Percentiles rank a stretch among this genome's conserved stretches.
Conservation (phyloP, 1,284 basidiomycete species). For the Caloboletus inedulis region DNA sequence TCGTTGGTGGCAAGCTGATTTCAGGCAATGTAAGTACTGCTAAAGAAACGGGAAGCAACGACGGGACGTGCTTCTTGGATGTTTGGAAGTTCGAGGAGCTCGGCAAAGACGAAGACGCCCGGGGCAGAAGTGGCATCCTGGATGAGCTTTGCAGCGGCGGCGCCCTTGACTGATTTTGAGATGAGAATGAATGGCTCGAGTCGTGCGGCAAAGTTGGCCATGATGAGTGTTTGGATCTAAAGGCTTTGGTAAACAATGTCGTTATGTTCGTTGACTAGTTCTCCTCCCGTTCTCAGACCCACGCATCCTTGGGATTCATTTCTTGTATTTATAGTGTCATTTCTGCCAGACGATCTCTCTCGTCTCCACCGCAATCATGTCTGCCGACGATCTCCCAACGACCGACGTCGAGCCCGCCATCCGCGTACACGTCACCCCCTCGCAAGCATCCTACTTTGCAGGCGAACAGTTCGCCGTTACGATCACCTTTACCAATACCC, state of each 20-base stretch:
- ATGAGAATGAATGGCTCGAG: slow-evolving; percentile 89
- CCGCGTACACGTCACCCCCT: slow-evolving; percentile 68
- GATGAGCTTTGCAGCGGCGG: slow-evolving; percentile 85
- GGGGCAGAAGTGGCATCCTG: slow-evolving; percentile 83
- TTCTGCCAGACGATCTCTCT: background rate
- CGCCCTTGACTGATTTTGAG: slow-evolving; percentile 86
- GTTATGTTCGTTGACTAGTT: background rate
- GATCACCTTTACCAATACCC: slow-evolving; percentile 85
- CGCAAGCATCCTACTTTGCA: slow-evolving; percentile 89
- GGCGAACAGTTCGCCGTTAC: slow-evolving; percentile 84
- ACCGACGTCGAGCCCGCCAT: slow-evolving; percentile 46
- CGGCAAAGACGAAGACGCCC: slow-evolving; percentile 88
- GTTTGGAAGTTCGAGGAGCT: slow-evolving; percentile 78
- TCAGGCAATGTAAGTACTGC: slow-evolving; percentile 2
- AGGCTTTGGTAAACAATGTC: background rate
- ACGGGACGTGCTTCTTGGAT: slow-evolving; percentile 69
- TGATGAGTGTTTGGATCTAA: slow-evolving; percentile 23
- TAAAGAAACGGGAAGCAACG: background rate
- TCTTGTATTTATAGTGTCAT: slow-evolving; percentile 15
- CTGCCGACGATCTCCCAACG: slow-evolving; percentile 14
- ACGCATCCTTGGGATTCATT: slow-evolving; percentile 14
- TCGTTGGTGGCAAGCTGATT: slow-evolving; percentile 62
- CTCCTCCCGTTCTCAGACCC: slow-evolving; percentile 17
- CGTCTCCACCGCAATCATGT: slow-evolving; percentile 15
- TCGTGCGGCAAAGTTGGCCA: slow-evolving; percentile 53